phyloP scores from a whole-genome alignment of 2,329 filamentous ascomycete genomes.

The Ophiostoma novo-ulmi region DNA sequence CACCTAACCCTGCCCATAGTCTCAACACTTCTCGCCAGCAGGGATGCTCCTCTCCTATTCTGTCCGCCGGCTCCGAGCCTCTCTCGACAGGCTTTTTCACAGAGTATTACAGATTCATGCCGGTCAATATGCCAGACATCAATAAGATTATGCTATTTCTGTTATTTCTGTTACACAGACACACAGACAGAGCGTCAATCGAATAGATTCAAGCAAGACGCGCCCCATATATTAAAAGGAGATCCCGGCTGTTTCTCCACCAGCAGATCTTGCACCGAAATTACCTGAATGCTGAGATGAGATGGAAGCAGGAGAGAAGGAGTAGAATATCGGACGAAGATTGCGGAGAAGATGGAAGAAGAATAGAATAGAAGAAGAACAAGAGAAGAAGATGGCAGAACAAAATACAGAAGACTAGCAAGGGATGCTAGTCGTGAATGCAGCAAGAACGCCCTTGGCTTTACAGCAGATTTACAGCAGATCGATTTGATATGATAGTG shows the following conservation, averaged over 20 bases:
- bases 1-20: not conserved
- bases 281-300: slow-evolving; percentile 10
- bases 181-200: not conserved
- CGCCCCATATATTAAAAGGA: slow-evolving; percentile 21
- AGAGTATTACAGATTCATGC: not conserved
- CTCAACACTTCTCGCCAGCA: not conserved
- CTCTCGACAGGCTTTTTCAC: not conserved
- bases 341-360: not conserved
- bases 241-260: slow-evolving; percentile 21
- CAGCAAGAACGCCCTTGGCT: not conserved
- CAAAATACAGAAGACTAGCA: not conserved
- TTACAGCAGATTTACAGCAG: not conserved
- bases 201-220: not conserved
- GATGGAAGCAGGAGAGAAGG: not conserved
- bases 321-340: not conserved
- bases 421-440: not conserved
- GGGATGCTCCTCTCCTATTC: not conserved
- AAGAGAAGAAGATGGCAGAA: not conserved
- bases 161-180: not conserved
- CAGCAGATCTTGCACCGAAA: slow-evolving; percentile 21
- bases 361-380: not conserved
- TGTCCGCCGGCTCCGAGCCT: slow-evolving; percentile 1
- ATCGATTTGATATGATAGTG: not conserved
- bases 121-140: not conserved
- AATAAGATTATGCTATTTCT: too few relatives aligned